These are phyloP conservation scores for Centrapalus pauciflorus DNA, from an alignment of 129 eudicot species.

Conservation along the genomic window DNA sequence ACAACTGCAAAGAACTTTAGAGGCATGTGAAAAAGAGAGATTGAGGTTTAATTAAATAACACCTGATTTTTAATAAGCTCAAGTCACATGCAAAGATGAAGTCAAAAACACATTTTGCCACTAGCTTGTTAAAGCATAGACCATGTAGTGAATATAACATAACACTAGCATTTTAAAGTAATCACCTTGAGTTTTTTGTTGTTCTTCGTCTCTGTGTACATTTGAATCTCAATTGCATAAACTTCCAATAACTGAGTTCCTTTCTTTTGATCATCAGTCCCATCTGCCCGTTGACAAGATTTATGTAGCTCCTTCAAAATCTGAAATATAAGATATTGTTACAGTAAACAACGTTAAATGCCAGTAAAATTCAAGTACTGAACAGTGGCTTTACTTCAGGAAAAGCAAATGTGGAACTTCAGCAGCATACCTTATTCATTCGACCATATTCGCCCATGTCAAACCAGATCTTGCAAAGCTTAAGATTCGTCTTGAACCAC, in stretches of 20 bases:
- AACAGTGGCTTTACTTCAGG: not conserved
- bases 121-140: not conserved
- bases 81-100: not conserved
- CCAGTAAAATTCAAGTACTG: not conserved
- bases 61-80: not conserved
- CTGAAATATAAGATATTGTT: slow-evolving; percentile 27
- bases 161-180: not conserved
- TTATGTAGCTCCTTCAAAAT: slow-evolving; percentile 97
- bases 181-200: slow-evolving; percentile 95
- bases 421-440: slow-evolving; percentile 74
- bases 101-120: not conserved
- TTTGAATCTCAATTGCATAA: slow-evolving; percentile 96
- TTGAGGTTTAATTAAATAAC: too few species aligned
- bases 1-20: not conserved
- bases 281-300: slow-evolving; percentile 93
- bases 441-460: slow-evolving; percentile 98
- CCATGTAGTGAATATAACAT: not conserved
- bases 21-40: not conserved
- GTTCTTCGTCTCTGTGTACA: slow-evolving; percentile 97
- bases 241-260: slow-evolving; percentile 97
- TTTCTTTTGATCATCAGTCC: slow-evolving; percentile 97
- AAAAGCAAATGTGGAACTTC: not conserved
- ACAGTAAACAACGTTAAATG: not conserved
- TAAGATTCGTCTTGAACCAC: slow-evolving; percentile 97
- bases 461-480: slow-evolving; percentile 99